Conservation (phyloP, 2,329 filamentous ascomycete species). For the Microdochium trichocladiopsis region DNA sequence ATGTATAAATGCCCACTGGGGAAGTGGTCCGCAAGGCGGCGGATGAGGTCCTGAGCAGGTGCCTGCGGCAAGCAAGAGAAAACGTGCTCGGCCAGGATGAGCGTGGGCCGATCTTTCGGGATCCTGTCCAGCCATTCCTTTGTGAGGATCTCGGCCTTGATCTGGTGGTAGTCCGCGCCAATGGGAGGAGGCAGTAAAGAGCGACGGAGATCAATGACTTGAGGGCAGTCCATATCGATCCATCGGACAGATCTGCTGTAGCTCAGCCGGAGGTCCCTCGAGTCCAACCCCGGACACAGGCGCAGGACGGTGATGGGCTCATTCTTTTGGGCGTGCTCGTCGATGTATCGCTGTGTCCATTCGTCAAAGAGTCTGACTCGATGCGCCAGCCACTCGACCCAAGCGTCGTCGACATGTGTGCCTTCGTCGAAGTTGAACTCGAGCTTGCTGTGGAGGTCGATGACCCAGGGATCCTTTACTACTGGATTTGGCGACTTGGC, state of each 20-base stretch:
- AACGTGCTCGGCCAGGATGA: background rate
- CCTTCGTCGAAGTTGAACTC: background rate
- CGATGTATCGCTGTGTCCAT: background rate
- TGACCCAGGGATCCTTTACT: background rate
- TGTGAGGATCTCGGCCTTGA: background rate
- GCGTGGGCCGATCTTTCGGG: background rate
- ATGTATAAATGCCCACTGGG: background rate
- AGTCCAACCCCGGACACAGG: background rate
- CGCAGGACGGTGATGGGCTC: background rate
- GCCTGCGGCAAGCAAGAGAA: background rate
- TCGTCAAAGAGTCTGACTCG: background rate
- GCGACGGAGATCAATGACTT: background rate
- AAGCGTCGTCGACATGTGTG: background rate
- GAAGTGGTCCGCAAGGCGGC: background rate
- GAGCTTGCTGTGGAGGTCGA: background rate
- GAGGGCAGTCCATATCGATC: background rate
- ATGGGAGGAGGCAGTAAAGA: background rate
- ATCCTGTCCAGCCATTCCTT: background rate
- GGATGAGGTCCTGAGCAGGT: background rate
- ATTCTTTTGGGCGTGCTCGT: background rate
- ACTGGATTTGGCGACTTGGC: background rate
- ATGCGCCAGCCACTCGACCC: background rate
- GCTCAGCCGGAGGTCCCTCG: background rate
- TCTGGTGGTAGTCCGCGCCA: background rate
- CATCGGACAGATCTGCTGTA: background rate